Evolutionary conservation across 495 filamentous ascomycete genomes (phyloP).

Genomic region (Penicillium riverlandense): DNA sequence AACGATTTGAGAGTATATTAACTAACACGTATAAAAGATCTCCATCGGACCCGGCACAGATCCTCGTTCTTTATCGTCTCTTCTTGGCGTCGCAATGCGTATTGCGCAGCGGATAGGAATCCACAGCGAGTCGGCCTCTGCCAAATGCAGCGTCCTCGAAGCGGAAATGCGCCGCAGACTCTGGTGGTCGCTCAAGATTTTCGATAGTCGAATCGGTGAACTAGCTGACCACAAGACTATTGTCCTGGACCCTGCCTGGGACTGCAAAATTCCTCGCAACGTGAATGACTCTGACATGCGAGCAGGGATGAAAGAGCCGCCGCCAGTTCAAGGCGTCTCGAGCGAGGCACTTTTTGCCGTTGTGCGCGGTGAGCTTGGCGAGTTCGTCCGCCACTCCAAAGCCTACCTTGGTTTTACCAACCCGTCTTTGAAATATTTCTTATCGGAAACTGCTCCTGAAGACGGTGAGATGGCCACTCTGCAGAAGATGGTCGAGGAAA

Average conservation of each 20-base stretch:
- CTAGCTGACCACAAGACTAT: conserved; percentile 27
- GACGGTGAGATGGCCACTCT: conserved; percentile 22
- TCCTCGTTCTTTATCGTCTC: conserved; percentile 46
- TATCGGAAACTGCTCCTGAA: conserved; percentile 8
- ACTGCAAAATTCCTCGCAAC: conserved; percentile 47
- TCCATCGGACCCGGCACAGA: conserved; percentile 36
- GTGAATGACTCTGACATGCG: conserved; percentile 50
- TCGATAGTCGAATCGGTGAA: conserved; percentile 46
- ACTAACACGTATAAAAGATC: conserved; percentile 27
- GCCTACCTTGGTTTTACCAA: conserved; percentile 46
- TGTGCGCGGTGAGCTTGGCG: conserved; percentile 39
- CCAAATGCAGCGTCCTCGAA: conserved; percentile 34
- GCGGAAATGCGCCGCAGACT: conserved; percentile 52
- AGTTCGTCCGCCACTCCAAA: conserved; percentile 36
- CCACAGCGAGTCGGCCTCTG: conserved; percentile 33
- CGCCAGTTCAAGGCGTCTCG: conserved; percentile 20
- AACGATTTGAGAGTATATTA: background rate
- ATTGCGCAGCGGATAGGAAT: conserved; percentile 49
- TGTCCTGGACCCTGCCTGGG: conserved; percentile 43
- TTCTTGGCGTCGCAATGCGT: conserved; percentile 46
- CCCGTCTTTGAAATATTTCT: conserved; percentile 33
- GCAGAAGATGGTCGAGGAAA: conserved; percentile 37
- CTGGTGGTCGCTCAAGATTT: conserved; percentile 50
- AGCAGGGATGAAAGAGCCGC: conserved; percentile 40
- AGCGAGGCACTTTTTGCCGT: conserved; percentile 50